phyloP scores from a whole-genome alignment of 2,329 filamentous ascomycete genomes.

The Aspergillus ibericus region DNA sequence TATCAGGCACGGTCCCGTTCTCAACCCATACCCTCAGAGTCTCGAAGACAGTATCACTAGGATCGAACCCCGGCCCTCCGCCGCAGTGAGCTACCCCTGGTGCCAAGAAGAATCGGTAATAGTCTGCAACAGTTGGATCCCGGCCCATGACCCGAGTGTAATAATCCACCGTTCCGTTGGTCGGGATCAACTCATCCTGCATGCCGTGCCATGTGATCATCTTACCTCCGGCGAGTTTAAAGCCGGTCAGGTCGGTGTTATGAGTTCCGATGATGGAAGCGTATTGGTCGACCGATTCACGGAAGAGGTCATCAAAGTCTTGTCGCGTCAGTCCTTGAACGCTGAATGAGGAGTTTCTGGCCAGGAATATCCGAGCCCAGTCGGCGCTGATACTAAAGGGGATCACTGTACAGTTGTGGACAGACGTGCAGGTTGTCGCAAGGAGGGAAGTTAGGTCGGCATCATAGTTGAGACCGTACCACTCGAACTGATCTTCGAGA shows the following conservation, averaged over 20 bases:
- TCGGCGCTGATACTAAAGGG: conserved; percentile 32
- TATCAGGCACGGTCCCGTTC: neutral
- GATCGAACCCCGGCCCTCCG: conserved; percentile 27
- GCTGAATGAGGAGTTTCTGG: conserved; percentile 33
- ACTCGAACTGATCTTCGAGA: conserved; percentile 24
- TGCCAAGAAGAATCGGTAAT: conserved; percentile 41
- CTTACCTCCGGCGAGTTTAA: conserved; percentile 41
- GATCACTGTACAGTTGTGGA: conserved; percentile 20
- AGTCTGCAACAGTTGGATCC: conserved; percentile 30
- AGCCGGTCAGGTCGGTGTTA: conserved; percentile 40
- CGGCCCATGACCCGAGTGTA: conserved; percentile 33
- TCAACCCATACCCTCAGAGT: neutral
- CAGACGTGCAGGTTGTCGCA: conserved; percentile 26
- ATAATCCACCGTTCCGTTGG: conserved; percentile 39
- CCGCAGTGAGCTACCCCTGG: conserved; percentile 41
- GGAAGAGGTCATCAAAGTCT: conserved; percentile 26
- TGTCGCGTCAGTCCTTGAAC: conserved; percentile 30
- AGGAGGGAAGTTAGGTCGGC: conserved; percentile 26
- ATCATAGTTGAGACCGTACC: conserved; percentile 35
- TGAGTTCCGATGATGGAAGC: conserved; percentile 37
- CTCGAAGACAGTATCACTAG: conserved; percentile 3
- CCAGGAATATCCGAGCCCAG: conserved; percentile 39
- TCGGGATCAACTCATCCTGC: conserved; percentile 40
- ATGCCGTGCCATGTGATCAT: conserved; percentile 48
- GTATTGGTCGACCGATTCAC: conserved; percentile 30